These are phyloP conservation scores for Gremmenia infestans DNA, from an alignment of 2,329 filamentous ascomycete genomes.

Conservation along the genomic window DNA sequence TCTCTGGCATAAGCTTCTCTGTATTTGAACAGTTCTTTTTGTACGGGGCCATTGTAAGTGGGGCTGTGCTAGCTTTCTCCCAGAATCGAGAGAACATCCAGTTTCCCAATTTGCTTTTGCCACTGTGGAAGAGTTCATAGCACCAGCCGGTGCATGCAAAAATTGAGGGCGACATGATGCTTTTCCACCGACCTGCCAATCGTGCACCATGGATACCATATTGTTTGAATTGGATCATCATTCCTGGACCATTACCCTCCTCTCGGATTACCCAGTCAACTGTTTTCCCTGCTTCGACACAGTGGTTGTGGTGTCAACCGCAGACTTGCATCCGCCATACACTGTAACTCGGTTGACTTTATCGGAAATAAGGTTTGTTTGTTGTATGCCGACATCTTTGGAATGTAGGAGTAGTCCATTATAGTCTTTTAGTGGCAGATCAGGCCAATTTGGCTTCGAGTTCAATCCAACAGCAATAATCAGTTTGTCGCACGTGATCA, in stretches of 20 bases:
- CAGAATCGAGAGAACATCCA: slow-evolving; percentile 7
- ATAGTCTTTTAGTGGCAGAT: slow-evolving; percentile 6
- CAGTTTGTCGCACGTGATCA: slow-evolving; percentile 9
- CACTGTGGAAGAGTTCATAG: slow-evolving; percentile 14
- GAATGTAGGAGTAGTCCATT: background rate
- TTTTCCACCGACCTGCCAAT: slow-evolving; percentile 7
- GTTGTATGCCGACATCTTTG: slow-evolving; percentile 8
- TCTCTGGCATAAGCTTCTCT: slow-evolving; percentile 10
- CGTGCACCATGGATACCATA: too few relatives aligned
- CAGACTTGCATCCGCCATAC: slow-evolving; percentile 12
- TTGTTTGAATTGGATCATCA: slow-evolving; percentile 8
- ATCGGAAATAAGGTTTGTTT: slow-evolving; percentile 5
- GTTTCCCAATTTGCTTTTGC: slow-evolving; percentile 8
- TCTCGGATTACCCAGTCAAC: slow-evolving; percentile 15
- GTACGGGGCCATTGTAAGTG: slow-evolving; percentile 8
- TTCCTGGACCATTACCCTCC: slow-evolving; percentile 10
- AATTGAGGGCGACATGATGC: slow-evolving; percentile 9
- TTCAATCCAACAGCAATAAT: slow-evolving; percentile 11
- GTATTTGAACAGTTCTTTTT: slow-evolving; percentile 9
- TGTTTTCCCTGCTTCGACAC: slow-evolving; percentile 8
- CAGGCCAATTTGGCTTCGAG: slow-evolving; percentile 12
- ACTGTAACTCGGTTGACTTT: slow-evolving; percentile 8
- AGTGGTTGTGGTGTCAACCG: slow-evolving; percentile 9
- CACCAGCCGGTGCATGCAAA: slow-evolving; percentile 7
- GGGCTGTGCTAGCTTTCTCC: slow-evolving; percentile 3